These are phyloP conservation scores for Petunia axillaris DNA, from an alignment of 257 asterid species.

Conservation along the genomic window DNA sequence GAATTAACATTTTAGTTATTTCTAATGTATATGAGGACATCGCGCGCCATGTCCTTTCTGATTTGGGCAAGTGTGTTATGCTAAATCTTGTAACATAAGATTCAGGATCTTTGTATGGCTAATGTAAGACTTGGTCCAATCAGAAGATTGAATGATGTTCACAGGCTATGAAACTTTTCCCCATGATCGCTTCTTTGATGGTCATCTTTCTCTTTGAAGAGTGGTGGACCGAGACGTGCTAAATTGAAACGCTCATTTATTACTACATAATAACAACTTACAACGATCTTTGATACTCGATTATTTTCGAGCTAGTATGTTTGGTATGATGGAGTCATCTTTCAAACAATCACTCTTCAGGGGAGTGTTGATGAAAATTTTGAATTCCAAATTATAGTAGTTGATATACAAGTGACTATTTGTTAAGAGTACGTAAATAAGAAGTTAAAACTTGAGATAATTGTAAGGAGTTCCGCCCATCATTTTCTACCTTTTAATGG, in stretches of 20 bases:
- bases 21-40: not conserved
- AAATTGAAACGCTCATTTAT: not conserved
- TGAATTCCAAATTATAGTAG: too few relatives aligned
- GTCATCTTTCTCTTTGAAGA: not conserved
- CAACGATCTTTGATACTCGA: not conserved
- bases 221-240: not conserved
- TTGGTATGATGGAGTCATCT: too few relatives aligned
- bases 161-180: not conserved
- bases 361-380: too few relatives aligned
- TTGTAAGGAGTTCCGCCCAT: too few relatives aligned
- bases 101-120: too few relatives aligned
- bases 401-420: too few relatives aligned
- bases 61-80: not conserved
- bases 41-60: not conserved
- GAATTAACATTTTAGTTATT: not conserved
- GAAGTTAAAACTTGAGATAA: too few relatives aligned
- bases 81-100: not conserved
- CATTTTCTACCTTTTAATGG: too few relatives aligned
- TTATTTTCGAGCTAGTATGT: too few relatives aligned
- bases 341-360: too few relatives aligned
- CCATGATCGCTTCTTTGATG: not conserved
- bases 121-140: not conserved
- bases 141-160: not conserved
- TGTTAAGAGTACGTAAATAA: too few relatives aligned
- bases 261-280: not conserved